These are phyloP conservation scores for Schrenkiella parvula DNA, from an alignment of 345 rosid genomes.

Conservation along the genomic window DNA sequence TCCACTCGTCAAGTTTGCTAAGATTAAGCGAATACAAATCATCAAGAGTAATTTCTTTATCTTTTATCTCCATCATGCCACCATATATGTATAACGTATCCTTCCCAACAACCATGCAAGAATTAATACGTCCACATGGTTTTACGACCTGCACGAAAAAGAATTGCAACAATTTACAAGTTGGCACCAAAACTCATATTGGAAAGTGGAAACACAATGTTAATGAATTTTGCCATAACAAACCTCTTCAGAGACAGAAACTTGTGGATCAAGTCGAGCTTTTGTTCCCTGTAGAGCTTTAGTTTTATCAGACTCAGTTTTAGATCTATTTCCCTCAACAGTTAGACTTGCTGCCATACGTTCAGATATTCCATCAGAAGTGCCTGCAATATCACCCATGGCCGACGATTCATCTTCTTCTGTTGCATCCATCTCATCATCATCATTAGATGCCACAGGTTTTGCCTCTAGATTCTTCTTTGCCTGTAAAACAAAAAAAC, in stretches of 20 bases:
- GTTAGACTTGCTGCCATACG: slow-evolving; percentile 38
- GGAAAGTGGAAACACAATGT: background rate
- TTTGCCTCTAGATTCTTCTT: slow-evolving; percentile 51
- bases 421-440: slow-evolving; percentile 38
- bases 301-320: slow-evolving; percentile 41
- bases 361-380: slow-evolving; percentile 52
- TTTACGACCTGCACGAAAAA: slow-evolving; percentile 59
- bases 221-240: slow-evolving; percentile 22
- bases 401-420: slow-evolving; percentile 37
- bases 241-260: slow-evolving; percentile 67
- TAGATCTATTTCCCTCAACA: slow-evolving; percentile 35
- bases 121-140: slow-evolving; percentile 96
- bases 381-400: slow-evolving; percentile 38
- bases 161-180: slow-evolving; percentile 11
- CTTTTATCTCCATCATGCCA: slow-evolving; percentile 98
- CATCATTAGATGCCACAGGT: slow-evolving; percentile 23
- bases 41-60: slow-evolving; percentile 84
- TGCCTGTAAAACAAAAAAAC: slow-evolving; percentile 47
- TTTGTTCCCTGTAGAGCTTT: slow-evolving; percentile 32
- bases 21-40: slow-evolving; percentile 92
- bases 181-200: background rate
- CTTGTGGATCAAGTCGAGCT: slow-evolving; percentile 43
- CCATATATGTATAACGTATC: slow-evolving; percentile 89
- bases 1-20: slow-evolving; percentile 98
- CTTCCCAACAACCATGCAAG: slow-evolving; percentile 87